phyloP scores from a whole-genome alignment of 2,329 filamentous ascomycete species.

The Cladosporium phlei region DNA sequence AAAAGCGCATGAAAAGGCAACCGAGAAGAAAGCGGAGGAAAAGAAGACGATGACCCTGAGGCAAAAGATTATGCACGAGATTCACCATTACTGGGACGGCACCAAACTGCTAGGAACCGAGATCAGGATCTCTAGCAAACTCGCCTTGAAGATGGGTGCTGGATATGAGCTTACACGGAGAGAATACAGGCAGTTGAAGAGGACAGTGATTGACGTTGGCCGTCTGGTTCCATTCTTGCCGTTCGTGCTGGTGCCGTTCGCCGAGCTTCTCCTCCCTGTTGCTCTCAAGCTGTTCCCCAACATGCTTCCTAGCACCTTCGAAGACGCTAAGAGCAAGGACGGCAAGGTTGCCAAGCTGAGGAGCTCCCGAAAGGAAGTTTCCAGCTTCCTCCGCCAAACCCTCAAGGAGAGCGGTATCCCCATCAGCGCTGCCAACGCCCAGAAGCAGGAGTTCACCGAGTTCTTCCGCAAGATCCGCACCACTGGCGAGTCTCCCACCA shows the following conservation, averaged over 20 bases:
- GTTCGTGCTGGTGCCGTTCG: constrained; percentile 94
- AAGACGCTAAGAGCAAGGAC: constrained; percentile 85
- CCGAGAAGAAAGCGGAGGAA: constrained; percentile 60
- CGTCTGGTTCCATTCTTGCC: constrained; percentile 93
- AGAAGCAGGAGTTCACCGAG: constrained; percentile 88
- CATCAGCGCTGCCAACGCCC: constrained; percentile 74
- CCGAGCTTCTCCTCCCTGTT: constrained; percentile 84
- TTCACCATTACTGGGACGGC: constrained; percentile 94
- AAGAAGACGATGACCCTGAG: constrained; percentile 81
- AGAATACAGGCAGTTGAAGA: constrained; percentile 85
- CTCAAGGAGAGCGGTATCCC: constrained; percentile 90
- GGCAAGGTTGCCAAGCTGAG: constrained; percentile 77
- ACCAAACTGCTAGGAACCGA: constrained; percentile 91
- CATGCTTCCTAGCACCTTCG: constrained; percentile 93
- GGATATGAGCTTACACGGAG: constrained; percentile 93
- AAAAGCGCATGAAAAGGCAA: constrained; percentile 50
- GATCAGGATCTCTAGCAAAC: constrained; percentile 82
- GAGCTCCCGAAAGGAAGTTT: constrained; percentile 88
- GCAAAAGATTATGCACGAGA: constrained; percentile 93
- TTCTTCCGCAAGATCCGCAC: constrained; percentile 95
- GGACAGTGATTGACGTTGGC: constrained; percentile 88
- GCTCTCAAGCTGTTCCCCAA: constrained; percentile 96
- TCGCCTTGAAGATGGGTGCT: constrained; percentile 95
- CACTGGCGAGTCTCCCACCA: constrained; percentile 83
- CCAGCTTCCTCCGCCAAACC: constrained; percentile 80